Percentiles rank a stretch among this genome's conserved stretches.
Conservation (phyloP, 352 stramenopile genomes). For the Globisporangium cederbergense region DNA sequence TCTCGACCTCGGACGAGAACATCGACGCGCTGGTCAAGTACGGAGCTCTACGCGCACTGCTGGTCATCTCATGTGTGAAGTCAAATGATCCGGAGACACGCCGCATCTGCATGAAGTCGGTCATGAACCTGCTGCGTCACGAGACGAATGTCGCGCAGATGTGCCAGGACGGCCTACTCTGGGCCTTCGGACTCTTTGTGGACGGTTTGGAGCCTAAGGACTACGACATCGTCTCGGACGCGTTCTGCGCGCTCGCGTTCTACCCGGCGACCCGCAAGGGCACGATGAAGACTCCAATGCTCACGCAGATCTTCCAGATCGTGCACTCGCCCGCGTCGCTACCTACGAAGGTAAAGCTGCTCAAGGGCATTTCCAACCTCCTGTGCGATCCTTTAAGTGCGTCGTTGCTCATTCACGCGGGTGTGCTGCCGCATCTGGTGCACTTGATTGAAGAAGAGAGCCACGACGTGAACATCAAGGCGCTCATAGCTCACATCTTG, state of each 20-base stretch:
- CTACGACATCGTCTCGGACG: slow-evolving; percentile 61
- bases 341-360: slow-evolving; percentile 34
- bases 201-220: slow-evolving; percentile 50
- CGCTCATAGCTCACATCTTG: slow-evolving; percentile 27
- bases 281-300: slow-evolving; percentile 36
- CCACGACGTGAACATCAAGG: slow-evolving; percentile 11
- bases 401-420: slow-evolving; percentile 21
- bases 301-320: slow-evolving; percentile 44
- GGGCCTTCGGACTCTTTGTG: slow-evolving; percentile 64
- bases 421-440: slow-evolving; percentile 28
- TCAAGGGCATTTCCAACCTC: slow-evolving; percentile 50
- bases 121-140: slow-evolving; percentile 63
- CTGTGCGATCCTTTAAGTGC: slow-evolving; percentile 36
- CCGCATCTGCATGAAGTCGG: slow-evolving; percentile 64
- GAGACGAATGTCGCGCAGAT: slow-evolving; percentile 45
- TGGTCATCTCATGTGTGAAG: slow-evolving; percentile 81
- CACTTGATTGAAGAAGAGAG: slow-evolving; percentile 26
- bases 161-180: slow-evolving; percentile 67
- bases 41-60: slow-evolving; percentile 85
- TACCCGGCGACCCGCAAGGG: slow-evolving; percentile 45
- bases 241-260: slow-evolving; percentile 58
- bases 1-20: slow-evolving; percentile 87
- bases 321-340: slow-evolving; percentile 15
- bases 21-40: slow-evolving; percentile 87
- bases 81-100: slow-evolving; percentile 76